Evolutionary conservation across 768 basidiomycete genomes (phyloP).

Genomic region (Lactarius deliciosus): DNA sequence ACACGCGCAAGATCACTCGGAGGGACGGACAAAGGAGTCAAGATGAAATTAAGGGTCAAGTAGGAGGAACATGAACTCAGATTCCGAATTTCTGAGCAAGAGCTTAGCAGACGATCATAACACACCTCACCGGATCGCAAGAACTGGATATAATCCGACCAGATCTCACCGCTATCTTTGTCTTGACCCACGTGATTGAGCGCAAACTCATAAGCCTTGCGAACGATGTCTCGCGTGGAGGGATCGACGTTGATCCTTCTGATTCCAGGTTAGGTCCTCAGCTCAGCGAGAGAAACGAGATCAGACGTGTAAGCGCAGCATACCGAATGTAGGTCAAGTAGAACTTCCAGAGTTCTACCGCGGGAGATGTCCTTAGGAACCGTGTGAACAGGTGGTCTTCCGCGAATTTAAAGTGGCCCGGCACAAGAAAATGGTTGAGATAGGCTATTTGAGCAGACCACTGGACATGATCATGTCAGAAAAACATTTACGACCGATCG

Average conservation of each 20-base stretch:
- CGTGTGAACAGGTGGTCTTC: slow-evolving; percentile 81
- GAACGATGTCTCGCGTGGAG: slow-evolving; percentile 70
- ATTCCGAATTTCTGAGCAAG: slow-evolving; percentile 12
- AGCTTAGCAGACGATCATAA: slow-evolving; percentile 25
- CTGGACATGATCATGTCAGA: slow-evolving; percentile 42
- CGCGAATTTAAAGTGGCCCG: slow-evolving; percentile 67
- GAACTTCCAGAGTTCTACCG: slow-evolving; percentile 88
- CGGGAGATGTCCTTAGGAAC: slow-evolving; percentile 81
- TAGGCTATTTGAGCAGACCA: slow-evolving; percentile 83
- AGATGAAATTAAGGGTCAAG: slow-evolving; percentile 28
- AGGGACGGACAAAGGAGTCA: slow-evolving; percentile 11
- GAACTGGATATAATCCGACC: slow-evolving; percentile 93
- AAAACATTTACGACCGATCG: slow-evolving; percentile 33
- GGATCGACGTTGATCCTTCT: slow-evolving; percentile 72
- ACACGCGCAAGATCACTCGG: slow-evolving; percentile 28
- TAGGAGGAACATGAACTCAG: slow-evolving; percentile 27
- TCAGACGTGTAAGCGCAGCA: slow-evolving; percentile 23
- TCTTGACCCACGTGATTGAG: slow-evolving; percentile 88
- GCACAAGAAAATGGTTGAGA: slow-evolving; percentile 71
- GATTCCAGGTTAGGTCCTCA: slow-evolving; percentile 26
- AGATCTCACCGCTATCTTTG: slow-evolving; percentile 88
- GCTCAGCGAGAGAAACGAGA: slow-evolving; percentile 10
- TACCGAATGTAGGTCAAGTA: slow-evolving; percentile 90
- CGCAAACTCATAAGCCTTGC: slow-evolving; percentile 91
- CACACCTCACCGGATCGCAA: slow-evolving; percentile 75